Percentiles rank a stretch among this genome's conserved stretches.
Conservation (phyloP, 495 filamentous ascomycete genomes). For the Podospora pseudoanserina region DNA sequence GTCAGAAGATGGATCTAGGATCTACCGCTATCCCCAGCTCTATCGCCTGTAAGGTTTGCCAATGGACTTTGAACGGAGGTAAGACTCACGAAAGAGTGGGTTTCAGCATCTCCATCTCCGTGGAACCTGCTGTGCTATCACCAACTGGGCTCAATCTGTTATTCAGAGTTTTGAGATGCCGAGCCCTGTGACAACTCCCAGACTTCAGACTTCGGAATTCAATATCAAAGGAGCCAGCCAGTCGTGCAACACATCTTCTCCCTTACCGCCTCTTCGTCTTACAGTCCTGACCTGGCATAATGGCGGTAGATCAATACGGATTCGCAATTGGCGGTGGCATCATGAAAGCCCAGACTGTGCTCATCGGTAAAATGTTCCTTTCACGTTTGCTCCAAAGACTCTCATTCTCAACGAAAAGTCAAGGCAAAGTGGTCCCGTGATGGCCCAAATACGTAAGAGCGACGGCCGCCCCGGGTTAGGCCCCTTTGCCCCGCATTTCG, state of each 20-base stretch:
- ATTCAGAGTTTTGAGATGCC: not conserved
- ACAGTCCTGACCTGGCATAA: not conserved
- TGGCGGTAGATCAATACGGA: not conserved
- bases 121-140: too few relatives aligned
- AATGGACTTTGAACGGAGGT: not conserved
- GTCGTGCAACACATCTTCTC: constrained; percentile 18
- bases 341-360: constrained; percentile 19
- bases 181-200: not conserved
- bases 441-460: constrained; percentile 30
- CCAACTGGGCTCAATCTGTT: not conserved
- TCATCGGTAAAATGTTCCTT: constrained; percentile 20
- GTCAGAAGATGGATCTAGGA: not conserved
- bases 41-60: not conserved
- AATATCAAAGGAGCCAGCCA: not conserved
- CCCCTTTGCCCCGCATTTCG: not conserved
- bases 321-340: constrained; percentile 17
- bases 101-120: not conserved
- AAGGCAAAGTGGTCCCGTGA: constrained; percentile 30
- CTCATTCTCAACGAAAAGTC: constrained; percentile 7
- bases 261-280: constrained; percentile 27
- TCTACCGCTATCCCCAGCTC: not conserved
- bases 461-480: constrained; percentile 3
- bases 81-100: too few relatives aligned
- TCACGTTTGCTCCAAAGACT: constrained; percentile 5
- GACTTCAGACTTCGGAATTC: not conserved